Percentiles rank a stretch among this genome's conserved stretches.
phyloP scores from a whole-genome alignment of 345 rosid genomes.

The Populus pruinosa region DNA sequence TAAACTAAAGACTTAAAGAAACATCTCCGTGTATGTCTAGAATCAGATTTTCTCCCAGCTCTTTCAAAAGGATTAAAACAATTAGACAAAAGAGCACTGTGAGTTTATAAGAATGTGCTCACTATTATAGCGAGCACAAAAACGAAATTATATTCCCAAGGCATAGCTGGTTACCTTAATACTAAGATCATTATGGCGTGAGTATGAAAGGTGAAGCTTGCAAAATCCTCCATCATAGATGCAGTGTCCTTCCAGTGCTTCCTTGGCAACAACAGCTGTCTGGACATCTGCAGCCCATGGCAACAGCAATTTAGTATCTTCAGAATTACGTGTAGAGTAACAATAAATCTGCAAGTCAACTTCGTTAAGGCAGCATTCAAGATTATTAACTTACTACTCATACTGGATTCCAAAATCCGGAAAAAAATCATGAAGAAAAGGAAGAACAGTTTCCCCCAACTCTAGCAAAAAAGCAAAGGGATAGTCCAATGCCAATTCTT shows the following conservation, averaged over 20 bases:
- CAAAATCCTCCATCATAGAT: conserved; percentile 97
- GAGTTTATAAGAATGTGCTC: neutral
- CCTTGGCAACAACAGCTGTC: conserved; percentile 90
- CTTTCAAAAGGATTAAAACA: neutral
- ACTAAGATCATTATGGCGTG: conserved; percentile 94
- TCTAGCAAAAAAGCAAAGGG: neutral
- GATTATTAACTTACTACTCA: neutral
- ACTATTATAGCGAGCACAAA: neutral
- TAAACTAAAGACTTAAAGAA: neutral
- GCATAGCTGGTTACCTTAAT: conserved; percentile 55
- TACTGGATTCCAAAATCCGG: neutral
- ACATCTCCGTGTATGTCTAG: neutral
- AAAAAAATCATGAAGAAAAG: neutral
- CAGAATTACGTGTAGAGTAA: neutral
- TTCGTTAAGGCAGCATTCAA: neutral
- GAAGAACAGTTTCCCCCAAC: neutral
- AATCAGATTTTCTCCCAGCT: neutral
- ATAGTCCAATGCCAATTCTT: neutral
- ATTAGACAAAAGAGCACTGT: neutral
- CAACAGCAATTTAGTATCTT: conserved; percentile 6
- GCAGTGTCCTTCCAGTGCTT: conserved; percentile 98
- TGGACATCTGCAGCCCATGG: conserved; percentile 67
- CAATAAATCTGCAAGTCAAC: neutral
- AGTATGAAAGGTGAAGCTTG: conserved; percentile 92
- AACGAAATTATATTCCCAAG: neutral